Conservation (phyloP, 805 yeast genomes). For the Starmerella etchellsii region DNA sequence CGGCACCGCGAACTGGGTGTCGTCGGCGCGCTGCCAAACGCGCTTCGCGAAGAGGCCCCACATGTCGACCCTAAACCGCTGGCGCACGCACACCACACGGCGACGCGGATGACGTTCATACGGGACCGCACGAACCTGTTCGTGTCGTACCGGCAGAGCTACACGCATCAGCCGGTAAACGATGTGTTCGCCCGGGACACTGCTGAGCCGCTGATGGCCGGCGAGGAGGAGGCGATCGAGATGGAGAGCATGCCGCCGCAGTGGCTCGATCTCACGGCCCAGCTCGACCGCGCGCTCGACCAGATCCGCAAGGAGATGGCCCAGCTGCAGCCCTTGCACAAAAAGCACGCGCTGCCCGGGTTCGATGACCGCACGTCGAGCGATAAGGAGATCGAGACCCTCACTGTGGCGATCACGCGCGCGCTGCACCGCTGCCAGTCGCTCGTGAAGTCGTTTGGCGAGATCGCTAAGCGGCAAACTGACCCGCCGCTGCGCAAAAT, state of each 20-base stretch:
- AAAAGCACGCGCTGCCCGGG: slow-evolving; percentile 74
- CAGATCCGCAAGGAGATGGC: slow-evolving; percentile 43
- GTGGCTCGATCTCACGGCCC: slow-evolving; percentile 58
- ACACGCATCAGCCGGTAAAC: slow-evolving; percentile 45
- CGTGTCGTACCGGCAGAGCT: slow-evolving; percentile 78
- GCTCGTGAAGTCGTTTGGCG: slow-evolving; percentile 53
- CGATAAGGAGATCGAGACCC: slow-evolving; percentile 64
- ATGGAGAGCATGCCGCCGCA: slow-evolving; percentile 62
- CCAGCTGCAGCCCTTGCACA: slow-evolving; percentile 56
- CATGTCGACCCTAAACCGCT: too few relatives aligned
- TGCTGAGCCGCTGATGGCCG: slow-evolving; percentile 45
- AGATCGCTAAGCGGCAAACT: slow-evolving; percentile 29
- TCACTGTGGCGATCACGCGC: slow-evolving; percentile 63
- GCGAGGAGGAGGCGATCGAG: slow-evolving; percentile 35
- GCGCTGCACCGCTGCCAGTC: slow-evolving; percentile 67
- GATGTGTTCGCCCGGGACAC: slow-evolving; percentile 12
- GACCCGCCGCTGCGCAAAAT: slow-evolving; percentile 45
- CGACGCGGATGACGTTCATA: slow-evolving; percentile 45
- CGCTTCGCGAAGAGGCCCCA: too few relatives aligned
- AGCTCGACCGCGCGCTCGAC: slow-evolving; percentile 50
- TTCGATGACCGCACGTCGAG: slow-evolving; percentile 67
- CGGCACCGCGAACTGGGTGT: too few relatives aligned
- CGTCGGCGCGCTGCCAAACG: too few relatives aligned
- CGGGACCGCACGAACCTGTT: slow-evolving; percentile 90
- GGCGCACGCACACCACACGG: neutral